phyloP scores from a whole-genome alignment of 257 asterid species.

The Linaria vulgaris region DNA sequence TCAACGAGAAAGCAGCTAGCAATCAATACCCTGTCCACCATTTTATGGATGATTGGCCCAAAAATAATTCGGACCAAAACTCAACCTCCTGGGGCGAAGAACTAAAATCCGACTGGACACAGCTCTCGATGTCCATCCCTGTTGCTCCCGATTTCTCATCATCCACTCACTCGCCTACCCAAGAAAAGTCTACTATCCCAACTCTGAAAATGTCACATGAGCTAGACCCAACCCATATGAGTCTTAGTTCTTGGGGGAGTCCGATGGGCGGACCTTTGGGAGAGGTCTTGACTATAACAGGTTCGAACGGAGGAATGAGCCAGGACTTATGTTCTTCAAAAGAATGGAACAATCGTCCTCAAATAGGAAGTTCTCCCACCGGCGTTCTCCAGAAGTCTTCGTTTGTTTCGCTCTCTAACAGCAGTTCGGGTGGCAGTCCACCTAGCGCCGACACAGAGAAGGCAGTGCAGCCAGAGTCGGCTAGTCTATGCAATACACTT shows the following conservation, averaged over 20 bases:
- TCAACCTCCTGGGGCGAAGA: conserved; percentile 59
- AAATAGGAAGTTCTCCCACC: conserved; percentile 66
- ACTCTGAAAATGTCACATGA: conserved; percentile 55
- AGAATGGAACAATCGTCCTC: conserved; percentile 41
- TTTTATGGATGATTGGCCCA: conserved; percentile 65
- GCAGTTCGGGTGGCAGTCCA: conserved; percentile 73
- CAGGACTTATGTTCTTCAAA: conserved; percentile 31
- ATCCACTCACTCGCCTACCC: conserved; percentile 51
- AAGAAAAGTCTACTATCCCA: conserved; percentile 49
- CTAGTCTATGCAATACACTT: conserved; percentile 39
- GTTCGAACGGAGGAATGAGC: conserved; percentile 26
- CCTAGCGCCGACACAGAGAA: conserved; percentile 45
- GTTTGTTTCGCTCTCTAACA: conserved; percentile 65
- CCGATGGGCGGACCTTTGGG: conserved; percentile 84
- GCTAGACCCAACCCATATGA: conserved; percentile 58
- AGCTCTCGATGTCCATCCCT: conserved; percentile 89
- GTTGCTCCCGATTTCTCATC: conserved; percentile 56
- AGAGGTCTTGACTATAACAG: conserved; percentile 65
- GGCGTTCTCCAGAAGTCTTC: conserved; percentile 71
- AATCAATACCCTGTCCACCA: conserved; percentile 52
- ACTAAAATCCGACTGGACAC: conserved; percentile 78
- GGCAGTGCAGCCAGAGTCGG: conserved; percentile 28
- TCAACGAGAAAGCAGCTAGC: conserved; percentile 38
- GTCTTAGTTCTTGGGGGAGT: conserved; percentile 69
- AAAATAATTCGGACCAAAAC: conserved; percentile 44